Evolutionary conservation across 805 yeast species (phyloP).

Genomic region (Pichia heedii): DNA sequence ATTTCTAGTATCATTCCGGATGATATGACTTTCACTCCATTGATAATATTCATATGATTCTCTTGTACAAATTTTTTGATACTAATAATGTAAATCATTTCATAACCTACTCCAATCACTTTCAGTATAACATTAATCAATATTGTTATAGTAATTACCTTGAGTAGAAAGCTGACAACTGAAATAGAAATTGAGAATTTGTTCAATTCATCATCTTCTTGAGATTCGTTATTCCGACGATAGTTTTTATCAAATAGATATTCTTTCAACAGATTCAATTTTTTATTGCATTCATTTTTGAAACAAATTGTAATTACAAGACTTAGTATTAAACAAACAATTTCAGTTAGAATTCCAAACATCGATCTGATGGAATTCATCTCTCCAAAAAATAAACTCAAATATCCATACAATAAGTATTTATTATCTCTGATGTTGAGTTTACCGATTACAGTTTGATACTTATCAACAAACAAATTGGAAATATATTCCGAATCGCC

Average conservation of each 20-base stretch:
- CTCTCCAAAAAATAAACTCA: conserved; percentile 2
- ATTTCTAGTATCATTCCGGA: conserved; percentile 12
- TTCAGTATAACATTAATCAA: neutral
- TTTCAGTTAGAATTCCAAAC: conserved; percentile 1
- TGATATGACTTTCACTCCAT: conserved; percentile 9
- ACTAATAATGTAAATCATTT: conserved; percentile 1
- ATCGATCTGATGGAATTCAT: neutral
- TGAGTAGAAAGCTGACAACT: neutral
- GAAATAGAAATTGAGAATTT: neutral
- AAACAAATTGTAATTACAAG: conserved; percentile 1
- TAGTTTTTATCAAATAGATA: neutral
- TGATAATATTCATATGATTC: conserved; percentile 6
- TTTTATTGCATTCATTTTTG: conserved; percentile 3
- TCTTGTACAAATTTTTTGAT: conserved; percentile 6
- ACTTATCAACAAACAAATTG: conserved; percentile 32
- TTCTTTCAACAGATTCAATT: neutral
- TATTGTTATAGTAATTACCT: neutral
- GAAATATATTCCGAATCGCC: conserved; percentile 33
- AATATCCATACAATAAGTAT: neutral
- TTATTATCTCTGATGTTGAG: neutral
- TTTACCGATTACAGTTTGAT: conserved; percentile 12
- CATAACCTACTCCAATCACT: conserved; percentile 1
- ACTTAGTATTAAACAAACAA: neutral
- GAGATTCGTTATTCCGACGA: too few relatives aligned
- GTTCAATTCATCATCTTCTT: neutral